phyloP scores from a whole-genome alignment of 2,329 filamentous ascomycete species.

The Juglanconis oblonga region DNA sequence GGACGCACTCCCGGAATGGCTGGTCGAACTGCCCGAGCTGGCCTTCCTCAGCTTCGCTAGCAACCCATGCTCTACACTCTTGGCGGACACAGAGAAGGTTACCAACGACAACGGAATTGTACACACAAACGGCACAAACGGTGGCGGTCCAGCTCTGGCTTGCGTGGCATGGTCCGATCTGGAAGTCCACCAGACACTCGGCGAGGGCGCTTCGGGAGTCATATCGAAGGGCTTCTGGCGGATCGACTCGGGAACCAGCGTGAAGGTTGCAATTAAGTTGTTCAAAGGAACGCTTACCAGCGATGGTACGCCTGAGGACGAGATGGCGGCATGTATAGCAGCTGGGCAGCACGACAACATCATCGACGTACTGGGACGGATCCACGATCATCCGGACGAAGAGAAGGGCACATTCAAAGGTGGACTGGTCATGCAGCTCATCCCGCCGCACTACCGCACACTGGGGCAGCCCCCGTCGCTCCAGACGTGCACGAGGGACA shows the following conservation, averaged over 20 bases:
- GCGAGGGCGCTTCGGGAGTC: slow-evolving; percentile 44
- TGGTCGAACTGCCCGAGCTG: slow-evolving; percentile 42
- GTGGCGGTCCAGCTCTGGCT: slow-evolving; percentile 25
- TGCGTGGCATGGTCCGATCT: slow-evolving; percentile 40
- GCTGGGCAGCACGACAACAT: slow-evolving; percentile 45
- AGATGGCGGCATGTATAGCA: slow-evolving; percentile 44
- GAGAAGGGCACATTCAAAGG: slow-evolving; percentile 24
- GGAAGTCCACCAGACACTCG: slow-evolving; percentile 37
- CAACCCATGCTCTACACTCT: slow-evolving; percentile 38
- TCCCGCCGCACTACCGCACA: slow-evolving; percentile 39
- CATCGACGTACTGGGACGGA: slow-evolving; percentile 42
- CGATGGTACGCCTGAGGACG: slow-evolving; percentile 46
- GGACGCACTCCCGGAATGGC: slow-evolving; percentile 37
- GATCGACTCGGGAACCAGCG: slow-evolving; percentile 22
- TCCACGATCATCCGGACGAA: slow-evolving; percentile 38
- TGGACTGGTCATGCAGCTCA: slow-evolving; percentile 45
- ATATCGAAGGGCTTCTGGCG: slow-evolving; percentile 41
- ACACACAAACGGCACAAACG: slow-evolving; percentile 12
- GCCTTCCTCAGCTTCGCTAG: slow-evolving; percentile 46
- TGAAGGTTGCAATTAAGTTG: slow-evolving; percentile 45
- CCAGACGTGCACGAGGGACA: slow-evolving; percentile 43
- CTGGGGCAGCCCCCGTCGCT: slow-evolving; percentile 43
- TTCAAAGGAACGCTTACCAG: slow-evolving; percentile 46
- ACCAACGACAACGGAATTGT: background rate
- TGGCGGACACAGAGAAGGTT: slow-evolving; percentile 5